A percentile compares a stretch with the other conserved stretches of the same genome.
Conservation (phyloP, 1,139 yeast genomes). For the Taiozyma sp. region DNA sequence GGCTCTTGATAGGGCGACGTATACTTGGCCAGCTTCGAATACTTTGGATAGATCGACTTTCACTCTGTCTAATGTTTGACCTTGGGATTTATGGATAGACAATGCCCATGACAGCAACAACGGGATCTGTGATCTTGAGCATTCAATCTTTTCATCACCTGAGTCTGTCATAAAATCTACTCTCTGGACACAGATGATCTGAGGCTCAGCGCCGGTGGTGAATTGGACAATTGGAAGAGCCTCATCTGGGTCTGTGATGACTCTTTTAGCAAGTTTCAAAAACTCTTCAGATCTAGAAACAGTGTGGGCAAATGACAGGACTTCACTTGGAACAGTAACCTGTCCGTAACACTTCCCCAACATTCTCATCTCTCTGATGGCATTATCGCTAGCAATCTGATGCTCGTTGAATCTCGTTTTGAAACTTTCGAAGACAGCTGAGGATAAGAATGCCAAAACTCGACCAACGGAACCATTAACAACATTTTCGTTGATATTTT, state of each 20-base stretch:
- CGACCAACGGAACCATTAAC: slow-evolving; percentile 93
- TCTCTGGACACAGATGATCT: slow-evolving; percentile 32
- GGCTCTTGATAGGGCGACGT: slow-evolving; percentile 90
- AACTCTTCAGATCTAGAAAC: slow-evolving; percentile 16
- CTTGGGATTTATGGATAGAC: slow-evolving; percentile 90
- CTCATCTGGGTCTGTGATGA: slow-evolving; percentile 17
- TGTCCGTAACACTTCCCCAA: slow-evolving; percentile 28
- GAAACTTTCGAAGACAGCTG: slow-evolving; percentile 19
- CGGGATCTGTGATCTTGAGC: slow-evolving; percentile 60
- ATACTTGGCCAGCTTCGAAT: slow-evolving; percentile 85
- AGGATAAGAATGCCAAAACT: slow-evolving; percentile 39
- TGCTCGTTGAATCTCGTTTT: slow-evolving; percentile 18
- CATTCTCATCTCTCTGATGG: slow-evolving; percentile 28
- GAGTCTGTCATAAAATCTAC: slow-evolving; percentile 34
- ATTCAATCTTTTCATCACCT: slow-evolving; percentile 13
- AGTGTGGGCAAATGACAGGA: slow-evolving; percentile 20
- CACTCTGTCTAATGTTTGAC: slow-evolving; percentile 80
- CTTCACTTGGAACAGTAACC: slow-evolving; percentile 19
- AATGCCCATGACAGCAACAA: slow-evolving; percentile 82
- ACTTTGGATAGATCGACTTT: slow-evolving; percentile 65
- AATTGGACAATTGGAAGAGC: slow-evolving; percentile 54
- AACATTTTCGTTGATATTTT: slow-evolving; percentile 77
- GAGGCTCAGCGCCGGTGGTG: slow-evolving; percentile 29
- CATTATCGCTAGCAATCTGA: slow-evolving; percentile 18
- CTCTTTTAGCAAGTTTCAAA: slow-evolving; percentile 24